Conservation (phyloP, 306 rosid species). For the Vigna trinervia region DNA sequence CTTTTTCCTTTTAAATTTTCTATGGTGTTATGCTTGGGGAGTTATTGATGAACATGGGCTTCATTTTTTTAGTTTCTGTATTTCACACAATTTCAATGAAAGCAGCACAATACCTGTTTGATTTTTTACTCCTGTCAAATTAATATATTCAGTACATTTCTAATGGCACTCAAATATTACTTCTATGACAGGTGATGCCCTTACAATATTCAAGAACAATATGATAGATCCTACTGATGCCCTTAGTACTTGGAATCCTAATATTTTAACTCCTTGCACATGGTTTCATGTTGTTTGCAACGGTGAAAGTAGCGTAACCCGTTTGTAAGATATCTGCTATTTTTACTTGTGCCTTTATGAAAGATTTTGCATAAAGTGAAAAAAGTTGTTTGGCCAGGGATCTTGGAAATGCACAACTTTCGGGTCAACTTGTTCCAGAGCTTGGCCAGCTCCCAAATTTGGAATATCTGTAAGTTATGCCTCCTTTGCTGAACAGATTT, state of each 20-base stretch:
- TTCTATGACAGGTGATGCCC: constrained; percentile 63
- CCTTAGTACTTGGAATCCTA: constrained; percentile 72
- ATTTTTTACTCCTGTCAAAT: not conserved
- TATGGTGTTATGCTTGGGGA: not conserved
- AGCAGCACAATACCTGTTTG: not conserved
- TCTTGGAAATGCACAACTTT: constrained; percentile 77
- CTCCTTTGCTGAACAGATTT: not conserved
- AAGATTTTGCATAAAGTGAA: not conserved
- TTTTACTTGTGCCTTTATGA: constrained; percentile 5
- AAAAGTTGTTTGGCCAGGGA: constrained; percentile 51
- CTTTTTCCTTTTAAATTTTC: not conserved
- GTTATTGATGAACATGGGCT: not conserved
- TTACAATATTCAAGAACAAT: constrained; percentile 56
- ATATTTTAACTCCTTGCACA: constrained; percentile 75
- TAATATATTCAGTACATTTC: not conserved
- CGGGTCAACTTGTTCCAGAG: constrained; percentile 65
- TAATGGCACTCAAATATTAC: constrained; percentile 14
- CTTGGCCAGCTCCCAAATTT: constrained; percentile 70
- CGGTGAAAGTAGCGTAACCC: constrained; percentile 56
- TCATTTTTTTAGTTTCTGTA: not conserved
- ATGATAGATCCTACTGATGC: constrained; percentile 61
- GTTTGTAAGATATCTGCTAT: constrained; percentile 63
- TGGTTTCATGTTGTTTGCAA: constrained; percentile 78
- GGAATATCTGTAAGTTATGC: constrained; percentile 69
- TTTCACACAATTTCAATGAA: constrained; percentile 2